Evolutionary conservation across 768 basidiomycete species (phyloP), one percentile per base, ranked within the genome.

Genomic region (Candolleomyces efflorescens): DNA sequence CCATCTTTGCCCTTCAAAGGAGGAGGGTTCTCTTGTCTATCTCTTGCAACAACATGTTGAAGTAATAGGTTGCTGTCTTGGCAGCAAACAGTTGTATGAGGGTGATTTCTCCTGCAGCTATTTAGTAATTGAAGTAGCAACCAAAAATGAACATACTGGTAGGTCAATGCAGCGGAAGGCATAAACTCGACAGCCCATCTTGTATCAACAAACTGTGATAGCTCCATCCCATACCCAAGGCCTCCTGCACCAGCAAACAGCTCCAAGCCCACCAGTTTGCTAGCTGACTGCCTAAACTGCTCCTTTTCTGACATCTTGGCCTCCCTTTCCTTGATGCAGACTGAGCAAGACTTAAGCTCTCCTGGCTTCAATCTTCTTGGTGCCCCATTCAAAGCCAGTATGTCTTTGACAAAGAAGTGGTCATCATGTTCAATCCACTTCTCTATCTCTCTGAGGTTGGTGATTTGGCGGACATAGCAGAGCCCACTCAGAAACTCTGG

Each of bases 181-280:
- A 78, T 81, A 61, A 78, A 82, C 65, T 91, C 89, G 0, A 90
- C 76, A 0, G 88, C 89, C 77, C 86, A 89, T 62, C 73, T 77
- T 1, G 86, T 86, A 17, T 86, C 73, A 6, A 90, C 81, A 67
- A 80, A 82, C 0, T 78, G 78, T 5, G 86, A 84, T 61, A 84
- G 64, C 49, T 83, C 77, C 57, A 91, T 71, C 1, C 90, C 89
- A 37, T 83, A 79, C 3, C 87, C 85, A 5, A 92, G 76, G 2
- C 89, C 89, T 52, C 89, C 89, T 38, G 87, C 89, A 67, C 89
- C 89, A 66, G 81, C 78, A 62, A 90, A 91, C 5, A 91, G 71
- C 64, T 91, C 89, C 56, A 91, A 59, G 1, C 83, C 84, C 54
- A 77, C 72, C 20, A 90, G 68, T 20, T 78, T 79, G 7, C 73